phyloP scores from a whole-genome alignment of 192 early-diverging fungal genomes.

The Chytriomyces sp. region DNA sequence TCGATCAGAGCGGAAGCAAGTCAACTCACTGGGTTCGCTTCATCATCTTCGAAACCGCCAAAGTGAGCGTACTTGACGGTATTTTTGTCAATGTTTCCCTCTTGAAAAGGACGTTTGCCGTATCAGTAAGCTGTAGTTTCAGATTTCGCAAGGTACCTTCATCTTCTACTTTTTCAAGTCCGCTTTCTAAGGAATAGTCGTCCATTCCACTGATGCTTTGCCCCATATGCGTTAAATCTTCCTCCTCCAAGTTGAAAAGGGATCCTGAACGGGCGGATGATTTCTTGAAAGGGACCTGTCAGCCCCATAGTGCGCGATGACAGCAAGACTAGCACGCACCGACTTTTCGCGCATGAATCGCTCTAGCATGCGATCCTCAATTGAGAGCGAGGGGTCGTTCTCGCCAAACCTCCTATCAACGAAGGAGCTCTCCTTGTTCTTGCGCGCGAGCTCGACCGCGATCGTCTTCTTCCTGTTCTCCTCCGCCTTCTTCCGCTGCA shows the following conservation, averaged over 20 bases:
- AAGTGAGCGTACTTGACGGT: slow-evolving; percentile 81
- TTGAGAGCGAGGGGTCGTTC: slow-evolving; percentile 77
- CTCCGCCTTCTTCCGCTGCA: slow-evolving; percentile 78
- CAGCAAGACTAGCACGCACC: too few species aligned
- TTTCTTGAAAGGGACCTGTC: background rate
- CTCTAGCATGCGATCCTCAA: slow-evolving; percentile 95
- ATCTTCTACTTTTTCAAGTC: slow-evolving; percentile 58
- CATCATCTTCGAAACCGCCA: slow-evolving; percentile 80
- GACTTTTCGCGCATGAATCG: slow-evolving; percentile 86
- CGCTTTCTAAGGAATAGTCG: slow-evolving; percentile 73
- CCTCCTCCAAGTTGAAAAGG: slow-evolving; percentile 81
- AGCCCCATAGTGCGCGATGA: slow-evolving; percentile 29
- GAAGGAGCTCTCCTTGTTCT: slow-evolving; percentile 71
- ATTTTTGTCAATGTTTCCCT: slow-evolving; percentile 64
- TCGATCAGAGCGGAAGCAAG: background rate
- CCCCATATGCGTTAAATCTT: slow-evolving; percentile 90
- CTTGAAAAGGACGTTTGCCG: background rate
- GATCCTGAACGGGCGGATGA: slow-evolving; percentile 25
- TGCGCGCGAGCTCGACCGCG: slow-evolving; percentile 71
- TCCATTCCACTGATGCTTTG: slow-evolving; percentile 84
- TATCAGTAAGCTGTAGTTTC: background rate
- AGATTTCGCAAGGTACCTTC: slow-evolving; percentile 14
- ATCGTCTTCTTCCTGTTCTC: slow-evolving; percentile 87
- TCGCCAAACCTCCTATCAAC: slow-evolving; percentile 96
- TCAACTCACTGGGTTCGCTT: slow-evolving; percentile 16